Evolutionary conservation across 768 basidiomycete species (phyloP), one percentile per base, ranked within the genome.

Genomic region (Piloderma croceum): DNA sequence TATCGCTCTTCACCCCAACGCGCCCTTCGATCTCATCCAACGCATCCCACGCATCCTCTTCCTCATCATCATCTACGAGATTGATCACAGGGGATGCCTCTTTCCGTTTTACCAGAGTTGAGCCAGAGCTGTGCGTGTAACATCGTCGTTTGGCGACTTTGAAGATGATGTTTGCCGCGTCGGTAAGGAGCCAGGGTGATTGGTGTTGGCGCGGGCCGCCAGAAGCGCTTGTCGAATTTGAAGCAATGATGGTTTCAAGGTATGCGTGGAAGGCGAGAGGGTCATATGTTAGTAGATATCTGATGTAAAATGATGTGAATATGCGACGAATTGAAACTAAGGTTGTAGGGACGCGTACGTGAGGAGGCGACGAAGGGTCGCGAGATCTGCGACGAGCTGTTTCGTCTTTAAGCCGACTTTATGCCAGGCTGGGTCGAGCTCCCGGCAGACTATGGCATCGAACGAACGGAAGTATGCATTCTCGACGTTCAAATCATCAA

Each of bases 341-440:
- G 11, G 38, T 21, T n/a, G 23, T 4, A 20, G 23, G n/a, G 7
- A 21, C 25, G 61, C 84, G 45, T 51, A 91, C 88, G 71, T 71
- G 31, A 97, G 77, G 4, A 98, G 74, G 33, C 82, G 79, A 1
- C 96, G 74, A 1, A 99, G 71, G 2, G 82, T 84, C 0, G 85
- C 81, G 13, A 99, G 76, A 57, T 98, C 94, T 36, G 71, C 76
- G 7, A 97, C 90, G 10, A 98, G 77, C 45, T 91, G 89, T 51
- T 89, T 91, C 4, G 93, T 98, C 45, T 78, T 83, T 1, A 89
- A 81, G 0, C 91, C 91, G 21, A 94, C 93, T 63, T 91, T 90
- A 61, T 98, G 91, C 94, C 96, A 98, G 6, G 96, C 84, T 0
- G 91, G 74, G 58, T 96, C 90, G 6, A 98, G 76, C 52, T 93